Percentiles rank a stretch among this genome's conserved stretches.
phyloP scores from a whole-genome alignment of 2,329 filamentous ascomycete genomes.

The Sordariomycetes sp. region DNA sequence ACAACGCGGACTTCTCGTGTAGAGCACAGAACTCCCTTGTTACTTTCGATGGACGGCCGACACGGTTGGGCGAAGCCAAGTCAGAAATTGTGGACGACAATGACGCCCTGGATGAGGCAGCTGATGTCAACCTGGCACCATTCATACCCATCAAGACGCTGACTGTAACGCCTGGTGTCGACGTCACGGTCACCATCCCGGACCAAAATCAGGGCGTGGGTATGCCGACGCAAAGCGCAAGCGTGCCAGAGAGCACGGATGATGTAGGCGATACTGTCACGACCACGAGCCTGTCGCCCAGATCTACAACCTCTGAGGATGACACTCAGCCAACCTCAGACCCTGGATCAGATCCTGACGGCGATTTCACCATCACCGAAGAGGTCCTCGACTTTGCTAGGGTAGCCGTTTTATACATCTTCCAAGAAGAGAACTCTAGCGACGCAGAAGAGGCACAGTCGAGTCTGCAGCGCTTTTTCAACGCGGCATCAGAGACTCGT shows the following conservation, averaged over 20 bases:
- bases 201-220: no score
- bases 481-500: slow-evolving; percentile 18
- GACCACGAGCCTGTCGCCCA: no score
- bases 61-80: slow-evolving; percentile 17
- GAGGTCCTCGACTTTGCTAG: slow-evolving; percentile 55
- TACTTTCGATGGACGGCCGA: slow-evolving; percentile 59
- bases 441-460: slow-evolving; percentile 45
- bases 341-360: not conserved
- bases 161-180: no score
- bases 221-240: not conserved
- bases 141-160: not conserved
- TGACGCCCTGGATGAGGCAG: not conserved
- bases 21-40: slow-evolving; percentile 79
- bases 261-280: no score
- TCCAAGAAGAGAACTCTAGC: slow-evolving; percentile 43
- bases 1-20: slow-evolving; percentile 67
- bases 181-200: no score
- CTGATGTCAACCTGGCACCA: no score
- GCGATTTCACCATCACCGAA: slow-evolving; percentile 39
- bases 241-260: not conserved
- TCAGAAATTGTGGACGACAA: not conserved
- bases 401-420: slow-evolving; percentile 50
- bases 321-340: not conserved
- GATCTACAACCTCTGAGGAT: not conserved
- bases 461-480: slow-evolving; percentile 46